Evolutionary conservation across 1,284 basidiomycete species (phyloP), one percentile per base, ranked within the genome.

Genomic region (Ganoderma lucidum): DNA sequence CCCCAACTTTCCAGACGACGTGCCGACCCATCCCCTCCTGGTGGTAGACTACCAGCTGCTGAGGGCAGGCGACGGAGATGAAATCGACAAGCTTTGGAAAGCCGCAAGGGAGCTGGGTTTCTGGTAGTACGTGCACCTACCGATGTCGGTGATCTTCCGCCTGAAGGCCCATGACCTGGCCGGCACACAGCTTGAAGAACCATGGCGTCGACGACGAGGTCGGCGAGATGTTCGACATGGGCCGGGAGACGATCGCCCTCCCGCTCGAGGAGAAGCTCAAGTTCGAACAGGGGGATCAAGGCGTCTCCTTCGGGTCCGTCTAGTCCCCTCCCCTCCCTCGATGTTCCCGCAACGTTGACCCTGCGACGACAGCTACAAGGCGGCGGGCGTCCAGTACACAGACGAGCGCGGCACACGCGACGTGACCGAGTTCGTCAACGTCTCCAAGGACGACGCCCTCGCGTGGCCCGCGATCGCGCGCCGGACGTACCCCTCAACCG

Each of bases 241-340:
- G 81, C 19, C 70, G 73, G 12, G 76, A 77, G 53, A 80, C 53
- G 39, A 58, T 64, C n/a, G 63, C 62, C 3, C 48, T 64, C n/a
- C 51, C 63, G 2, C 63, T 64, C 9, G 63, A 64, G 30, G 63
- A 64, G 35, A 64, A 64, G 53, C 63, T 64, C 53, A 28, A 39
- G 35, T 82, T 76, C 68, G 80, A 81, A 67, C 81, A 81, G 65
- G 81, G 80, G 37, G 78, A 83, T 66, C 68, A 70, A 1, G 81
- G 81, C 15, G 71, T 74, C 65, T 79, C 77, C 12, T 78, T 79
- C 41, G 81, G 81, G 73, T 81, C 19, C 28, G 59, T 30, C 58
- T 67, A 19, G 15, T 30, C 28, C 51, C 23, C 0, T 12, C 48
- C 10, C n/a, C 12, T 3, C 10, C 9, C 48, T 2, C 23, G n/a